Base-by-base conservation (phyloP, 371 early-diverging fungal species). In the Haplosporangium sp. region DNA sequence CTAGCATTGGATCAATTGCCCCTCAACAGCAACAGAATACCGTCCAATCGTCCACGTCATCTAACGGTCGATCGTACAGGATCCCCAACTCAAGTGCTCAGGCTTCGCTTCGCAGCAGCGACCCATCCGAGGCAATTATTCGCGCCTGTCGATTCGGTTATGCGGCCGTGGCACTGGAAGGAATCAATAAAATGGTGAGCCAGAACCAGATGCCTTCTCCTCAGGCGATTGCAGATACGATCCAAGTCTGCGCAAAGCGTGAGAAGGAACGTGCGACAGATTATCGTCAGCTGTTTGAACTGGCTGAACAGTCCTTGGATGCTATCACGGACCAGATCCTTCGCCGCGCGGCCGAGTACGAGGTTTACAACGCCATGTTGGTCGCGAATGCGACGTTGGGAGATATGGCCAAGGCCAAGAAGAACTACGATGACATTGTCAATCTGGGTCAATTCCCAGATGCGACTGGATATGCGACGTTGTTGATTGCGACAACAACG, bases 341-440 rank as follows among this genome's bases (percentile, higher is more conserved):
- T 40, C 71, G 64, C 12, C 67, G 77, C 6, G 62, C 71, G 5
- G 77, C 71, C 6, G 67, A 76, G 52, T 76, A 76, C 48, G 77
- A 76, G 29, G 68, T 76, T 23, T 69, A 63, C 71, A 89, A 88
- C 66, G 74, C 83, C 46, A 88, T 90, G 88, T 59, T 90, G 42
- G 75, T 86, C 51, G 84, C 87, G 20, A 83, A 86, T 65, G 86
- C 88, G 23, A 84, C 84, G n/a, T 60, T 74, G 6, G 74, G 80
- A 11, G 80, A 86, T 59, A 62, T 86, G 52, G 67, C 69, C 0
- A 54, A 68, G 1, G 87, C 87, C 29, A 83, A 84, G 67, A 54
- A 68, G 23, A 85, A 83, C 56, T 86, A 90, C 62, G 73, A 86
- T 45, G 80, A 84, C 59, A 77, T 90, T 42, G 81, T 86, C 23